A percentile compares a stretch with the other conserved stretches of the same genome.
Evolutionary conservation across 306 rosid genomes (phyloP).

Genomic region (Acacia crassicarpa): DNA sequence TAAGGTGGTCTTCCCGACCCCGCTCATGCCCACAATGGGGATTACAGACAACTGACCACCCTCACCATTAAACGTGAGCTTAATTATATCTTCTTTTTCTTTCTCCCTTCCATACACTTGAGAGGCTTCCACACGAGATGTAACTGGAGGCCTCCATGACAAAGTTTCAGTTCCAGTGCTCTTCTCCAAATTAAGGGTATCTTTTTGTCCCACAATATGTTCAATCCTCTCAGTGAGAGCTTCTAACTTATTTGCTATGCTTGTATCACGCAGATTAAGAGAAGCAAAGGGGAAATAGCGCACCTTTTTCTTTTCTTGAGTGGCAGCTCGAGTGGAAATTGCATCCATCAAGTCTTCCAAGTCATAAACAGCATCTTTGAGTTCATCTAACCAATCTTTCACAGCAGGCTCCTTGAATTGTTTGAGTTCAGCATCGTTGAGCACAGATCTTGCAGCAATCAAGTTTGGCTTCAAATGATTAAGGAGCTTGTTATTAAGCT

Average conservation of each 20-base stretch:
- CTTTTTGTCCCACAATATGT: background rate
- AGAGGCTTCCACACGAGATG: background rate
- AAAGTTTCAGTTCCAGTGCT: background rate
- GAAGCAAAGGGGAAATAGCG: too few species aligned
- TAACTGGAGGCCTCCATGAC: background rate
- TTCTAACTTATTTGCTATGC: too few species aligned
- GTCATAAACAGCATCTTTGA: background rate
- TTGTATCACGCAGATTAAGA: too few species aligned
- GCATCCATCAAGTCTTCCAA: conserved; percentile 25
- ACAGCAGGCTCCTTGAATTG: background rate
- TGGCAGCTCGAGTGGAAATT: background rate
- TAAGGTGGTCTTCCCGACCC: conserved; percentile 18
- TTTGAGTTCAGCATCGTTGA: conserved; percentile 36
- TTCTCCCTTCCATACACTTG: background rate
- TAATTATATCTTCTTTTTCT: background rate
- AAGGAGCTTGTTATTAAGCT: background rate
- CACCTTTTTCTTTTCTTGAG: background rate
- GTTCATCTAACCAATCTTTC: background rate
- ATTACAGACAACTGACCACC: background rate
- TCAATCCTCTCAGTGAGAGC: background rate
- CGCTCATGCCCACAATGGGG: background rate
- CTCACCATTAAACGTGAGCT: background rate
- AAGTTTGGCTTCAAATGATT: background rate
- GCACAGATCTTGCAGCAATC: background rate
- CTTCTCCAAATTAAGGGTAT: background rate